phyloP scores from a whole-genome alignment of 2,329 filamentous ascomycete species.

The Thermoascus crustaceus region DNA sequence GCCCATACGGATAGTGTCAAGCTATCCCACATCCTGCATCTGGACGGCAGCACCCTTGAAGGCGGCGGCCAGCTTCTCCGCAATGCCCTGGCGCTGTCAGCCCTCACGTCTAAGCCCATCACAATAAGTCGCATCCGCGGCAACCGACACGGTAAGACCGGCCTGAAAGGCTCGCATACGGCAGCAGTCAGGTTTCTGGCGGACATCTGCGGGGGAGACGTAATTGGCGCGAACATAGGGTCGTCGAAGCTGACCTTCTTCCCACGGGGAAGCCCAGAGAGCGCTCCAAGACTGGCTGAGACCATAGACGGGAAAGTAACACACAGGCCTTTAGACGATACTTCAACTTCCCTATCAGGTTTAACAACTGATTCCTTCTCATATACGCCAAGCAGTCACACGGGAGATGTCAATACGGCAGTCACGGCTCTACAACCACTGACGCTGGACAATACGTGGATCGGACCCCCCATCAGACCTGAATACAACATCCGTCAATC shows the following conservation, averaged over 20 bases:
- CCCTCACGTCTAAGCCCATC: constrained; percentile 44
- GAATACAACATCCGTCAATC: constrained; percentile 37
- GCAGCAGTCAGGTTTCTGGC: constrained; percentile 48
- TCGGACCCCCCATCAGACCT: constrained; percentile 14
- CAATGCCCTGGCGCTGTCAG: constrained; percentile 47
- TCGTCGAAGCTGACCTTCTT: constrained; percentile 28
- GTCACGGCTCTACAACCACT: background rate
- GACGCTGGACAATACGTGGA: constrained; percentile 4
- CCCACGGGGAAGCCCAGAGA: constrained; percentile 12
- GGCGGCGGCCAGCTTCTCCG: constrained; percentile 56
- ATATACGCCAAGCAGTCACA: no score
- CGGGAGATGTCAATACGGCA: no score
- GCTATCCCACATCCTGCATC: no score
- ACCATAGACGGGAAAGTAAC: no score
- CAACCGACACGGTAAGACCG: constrained; percentile 41
- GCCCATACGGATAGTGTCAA: background rate
- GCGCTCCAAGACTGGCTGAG: no score
- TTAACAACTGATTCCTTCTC: no score
- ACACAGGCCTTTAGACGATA: no score
- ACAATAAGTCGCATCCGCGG: constrained; percentile 48
- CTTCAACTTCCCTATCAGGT: no score
- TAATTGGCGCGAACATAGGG: constrained; percentile 28
- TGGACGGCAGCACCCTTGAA: constrained; percentile 52
- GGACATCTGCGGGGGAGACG: constrained; percentile 39
- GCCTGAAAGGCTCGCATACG: constrained; percentile 51